Base-by-base conservation (phyloP, 345 rosid genomes). In the Populus pruinosa region DNA sequence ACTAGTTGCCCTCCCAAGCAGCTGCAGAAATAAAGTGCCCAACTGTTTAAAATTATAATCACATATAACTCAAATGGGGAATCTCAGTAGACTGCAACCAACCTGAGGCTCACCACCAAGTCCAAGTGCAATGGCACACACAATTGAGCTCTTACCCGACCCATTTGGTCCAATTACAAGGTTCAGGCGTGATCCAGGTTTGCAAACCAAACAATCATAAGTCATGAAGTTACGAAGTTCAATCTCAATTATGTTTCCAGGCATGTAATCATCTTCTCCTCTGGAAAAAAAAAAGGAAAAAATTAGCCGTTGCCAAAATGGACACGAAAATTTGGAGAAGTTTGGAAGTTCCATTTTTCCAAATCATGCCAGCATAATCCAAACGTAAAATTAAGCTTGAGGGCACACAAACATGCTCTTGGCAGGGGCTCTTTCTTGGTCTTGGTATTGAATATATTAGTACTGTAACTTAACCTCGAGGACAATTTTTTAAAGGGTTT, bases 81-180 rank as follows among this genome's bases (percentile, higher is more conserved):
- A 77, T 21, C 43, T 74, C n/a, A 78, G 63, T 43, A 69, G 39
- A 70, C 62, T 75, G 43, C 20, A 65, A 87, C 91, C 55, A 79
- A 91, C 96, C 92, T 86, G 95, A 75, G 99, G 93, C 81, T 95
- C 98, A 12, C 98, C 98, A 64, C 97, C 96, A 33, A 95, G 93
- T 75, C 96, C 91, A 77, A 95, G 94, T 2, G 97, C 99, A 80
- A 93, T 95, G 76, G 99, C 99, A 67, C 99, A 95, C 61, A 95
- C 99, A 77, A 95, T 88, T 72, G 99, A 92, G 79, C 98, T 95
- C 86, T 95, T 95, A 18, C 99, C 99, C 4, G 97, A 93, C 53
- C 98, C 99, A 70, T 95, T 95, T 16, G 99, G 99, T 72, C 99
- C 99, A 82, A 95, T 92, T 6, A 95, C 93, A 73, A 95, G 93